Percentiles rank a stretch among this genome's conserved stretches.
Conservation (phyloP, 129 eudicot genomes). For the Flaveria bidentis region DNA sequence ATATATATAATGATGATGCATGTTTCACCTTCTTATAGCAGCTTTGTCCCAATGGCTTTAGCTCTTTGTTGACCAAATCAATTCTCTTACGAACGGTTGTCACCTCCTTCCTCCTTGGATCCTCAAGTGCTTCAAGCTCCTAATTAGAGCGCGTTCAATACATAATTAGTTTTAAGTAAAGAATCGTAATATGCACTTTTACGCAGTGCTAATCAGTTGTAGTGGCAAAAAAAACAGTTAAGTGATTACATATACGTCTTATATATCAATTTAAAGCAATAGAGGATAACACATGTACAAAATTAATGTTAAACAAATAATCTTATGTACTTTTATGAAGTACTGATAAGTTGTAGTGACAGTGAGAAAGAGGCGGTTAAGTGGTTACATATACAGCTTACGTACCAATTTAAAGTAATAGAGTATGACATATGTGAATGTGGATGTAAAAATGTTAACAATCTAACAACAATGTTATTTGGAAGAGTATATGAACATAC, state of each 20-base stretch:
- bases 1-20: slow-evolving; percentile 23
- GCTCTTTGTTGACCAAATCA: slow-evolving; percentile 65
- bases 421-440: not conserved
- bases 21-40: slow-evolving; percentile 80
- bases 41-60: slow-evolving; percentile 64
- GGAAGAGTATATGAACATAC: slow-evolving; percentile 41
- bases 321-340: no score
- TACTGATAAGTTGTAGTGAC: not conserved
- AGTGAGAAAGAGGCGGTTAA: not conserved
- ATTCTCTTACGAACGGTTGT: slow-evolving; percentile 58
- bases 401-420: no score
- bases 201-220: not conserved
- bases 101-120: slow-evolving; percentile 87
- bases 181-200: not conserved
- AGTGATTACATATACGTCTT: no score
- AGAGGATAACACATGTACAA: not conserved
- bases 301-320: no score
- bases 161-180: not conserved
- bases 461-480: not conserved
- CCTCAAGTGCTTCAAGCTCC: slow-evolving; percentile 74
- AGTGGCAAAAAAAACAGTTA: not conserved
- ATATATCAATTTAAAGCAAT: no score
- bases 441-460: not conserved
- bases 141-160: not conserved
- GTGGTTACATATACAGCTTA: no score